phyloP scores from a whole-genome alignment of 2,329 filamentous ascomycete genomes.

The Sporothrix pallida region DNA sequence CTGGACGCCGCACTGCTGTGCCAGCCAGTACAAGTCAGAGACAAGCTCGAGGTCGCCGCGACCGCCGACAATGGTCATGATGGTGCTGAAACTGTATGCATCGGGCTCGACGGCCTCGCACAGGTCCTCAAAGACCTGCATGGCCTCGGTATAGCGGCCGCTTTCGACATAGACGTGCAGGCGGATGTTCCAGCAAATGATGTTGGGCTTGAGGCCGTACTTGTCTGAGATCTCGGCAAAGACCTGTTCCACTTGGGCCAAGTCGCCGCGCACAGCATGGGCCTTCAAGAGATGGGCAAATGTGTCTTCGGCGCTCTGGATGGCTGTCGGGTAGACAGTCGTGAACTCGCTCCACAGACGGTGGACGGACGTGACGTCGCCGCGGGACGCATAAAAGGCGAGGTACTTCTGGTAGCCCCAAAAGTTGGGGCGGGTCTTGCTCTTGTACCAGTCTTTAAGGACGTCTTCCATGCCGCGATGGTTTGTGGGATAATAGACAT shows the following conservation, averaged over 20 bases:
- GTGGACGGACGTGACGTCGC: constrained; percentile 54
- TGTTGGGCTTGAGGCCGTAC: constrained; percentile 62
- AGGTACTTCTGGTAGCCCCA: constrained; percentile 57
- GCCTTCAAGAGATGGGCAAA: constrained; percentile 71
- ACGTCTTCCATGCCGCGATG: constrained; percentile 53
- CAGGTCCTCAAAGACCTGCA: constrained; percentile 68
- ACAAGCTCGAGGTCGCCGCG: constrained; percentile 76
- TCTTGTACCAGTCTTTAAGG: constrained; percentile 56
- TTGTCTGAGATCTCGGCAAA: constrained; percentile 66
- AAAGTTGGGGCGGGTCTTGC: constrained; percentile 49
- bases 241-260: constrained; percentile 61
- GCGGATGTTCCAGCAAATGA: constrained; percentile 75
- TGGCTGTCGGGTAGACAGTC: constrained; percentile 41
- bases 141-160: constrained; percentile 69
- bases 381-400: constrained; percentile 54
- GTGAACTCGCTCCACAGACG: constrained; percentile 55
- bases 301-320: constrained; percentile 43
- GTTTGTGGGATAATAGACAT: constrained; percentile 48
- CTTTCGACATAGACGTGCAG: constrained; percentile 72
- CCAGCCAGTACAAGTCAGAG: constrained; percentile 67
- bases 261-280: constrained; percentile 71
- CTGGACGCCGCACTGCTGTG: constrained; percentile 54
- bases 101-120: constrained; percentile 59
- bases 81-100: constrained; percentile 68
- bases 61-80: constrained; percentile 74